Percentiles rank a stretch among this genome's conserved stretches.
Evolutionary conservation across 345 rosid genomes (phyloP).

Genomic region (Bretschneidera sinensis): DNA sequence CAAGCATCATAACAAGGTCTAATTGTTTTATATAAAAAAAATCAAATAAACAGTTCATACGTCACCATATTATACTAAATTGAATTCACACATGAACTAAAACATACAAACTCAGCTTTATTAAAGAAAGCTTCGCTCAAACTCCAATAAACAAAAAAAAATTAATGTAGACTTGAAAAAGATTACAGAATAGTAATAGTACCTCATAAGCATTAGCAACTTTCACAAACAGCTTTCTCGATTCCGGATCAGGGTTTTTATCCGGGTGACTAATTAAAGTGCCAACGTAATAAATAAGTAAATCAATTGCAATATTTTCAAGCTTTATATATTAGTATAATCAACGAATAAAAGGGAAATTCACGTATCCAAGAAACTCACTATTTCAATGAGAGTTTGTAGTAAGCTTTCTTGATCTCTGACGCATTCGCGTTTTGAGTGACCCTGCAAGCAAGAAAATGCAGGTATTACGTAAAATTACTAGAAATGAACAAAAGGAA

Average conservation of each 20-base stretch:
- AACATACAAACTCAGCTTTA: not conserved
- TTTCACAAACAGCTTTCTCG: constrained; percentile 79
- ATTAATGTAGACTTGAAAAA: not conserved
- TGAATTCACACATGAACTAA: not conserved
- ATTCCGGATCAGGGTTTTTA: constrained; percentile 97
- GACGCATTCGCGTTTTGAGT: constrained; percentile 80
- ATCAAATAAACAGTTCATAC: not conserved
- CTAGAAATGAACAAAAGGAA: not conserved
- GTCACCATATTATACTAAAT: not conserved
- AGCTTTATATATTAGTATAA: not conserved
- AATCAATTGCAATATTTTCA: constrained; percentile 1
- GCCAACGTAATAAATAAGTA: constrained; percentile 3
- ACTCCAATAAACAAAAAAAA: not conserved
- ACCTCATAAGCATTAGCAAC: constrained; percentile 98
- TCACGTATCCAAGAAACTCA: constrained; percentile 29
- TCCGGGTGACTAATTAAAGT: constrained; percentile 70
- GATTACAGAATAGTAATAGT: not conserved
- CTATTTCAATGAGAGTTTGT: constrained; percentile 88
- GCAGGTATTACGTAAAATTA: constrained; percentile 3
- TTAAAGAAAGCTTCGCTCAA: not conserved
- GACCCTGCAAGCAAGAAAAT: constrained; percentile 44
- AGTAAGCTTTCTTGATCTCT: constrained; percentile 93
- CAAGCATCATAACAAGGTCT: too few relatives aligned
- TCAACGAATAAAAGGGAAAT: constrained; percentile 12
- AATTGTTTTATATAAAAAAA: too few relatives aligned